phyloP scores from a whole-genome alignment of 495 filamentous ascomycete genomes.

The Penicillium robsamsonii region DNA sequence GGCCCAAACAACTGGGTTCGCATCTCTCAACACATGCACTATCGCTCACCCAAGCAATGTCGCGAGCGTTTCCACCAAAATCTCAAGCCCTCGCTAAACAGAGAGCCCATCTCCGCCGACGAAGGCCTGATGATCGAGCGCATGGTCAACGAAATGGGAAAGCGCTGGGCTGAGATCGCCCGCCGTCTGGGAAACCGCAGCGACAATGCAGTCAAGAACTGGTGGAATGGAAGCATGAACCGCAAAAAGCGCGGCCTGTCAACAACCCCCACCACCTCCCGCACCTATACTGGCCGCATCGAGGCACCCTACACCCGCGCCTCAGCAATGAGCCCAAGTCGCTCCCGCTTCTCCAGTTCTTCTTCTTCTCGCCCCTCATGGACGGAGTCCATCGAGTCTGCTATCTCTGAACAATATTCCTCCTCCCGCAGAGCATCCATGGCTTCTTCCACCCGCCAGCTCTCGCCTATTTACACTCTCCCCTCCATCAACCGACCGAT shows the following conservation, averaged over 20 bases:
- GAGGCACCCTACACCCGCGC: constrained; percentile 43
- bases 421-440: constrained; percentile 32
- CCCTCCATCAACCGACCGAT: constrained; percentile 47
- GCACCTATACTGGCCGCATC: constrained; percentile 42
- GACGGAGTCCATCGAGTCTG: constrained; percentile 28
- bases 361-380: constrained; percentile 29
- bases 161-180: constrained; percentile 94
- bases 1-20: constrained; percentile 91
- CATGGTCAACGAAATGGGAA: constrained; percentile 79
- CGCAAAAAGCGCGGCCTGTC: constrained; percentile 54
- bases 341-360: constrained; percentile 34
- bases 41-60: constrained; percentile 91
- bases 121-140: constrained; percentile 82
- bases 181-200: constrained; percentile 80
- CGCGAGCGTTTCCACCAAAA: constrained; percentile 95
- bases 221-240: constrained; percentile 97
- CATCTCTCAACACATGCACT: constrained; percentile 72
- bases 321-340: constrained; percentile 34
- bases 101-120: constrained; percentile 86
- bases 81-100: constrained; percentile 85
- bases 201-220: constrained; percentile 99
- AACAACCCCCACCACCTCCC: constrained; percentile 39
- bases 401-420: constrained; percentile 16
- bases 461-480: constrained; percentile 47
- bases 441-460: constrained; percentile 36